These are phyloP conservation scores for Adansonia grandidieri DNA, from an alignment of 441 rosid genomes.

Conservation along the genomic window DNA sequence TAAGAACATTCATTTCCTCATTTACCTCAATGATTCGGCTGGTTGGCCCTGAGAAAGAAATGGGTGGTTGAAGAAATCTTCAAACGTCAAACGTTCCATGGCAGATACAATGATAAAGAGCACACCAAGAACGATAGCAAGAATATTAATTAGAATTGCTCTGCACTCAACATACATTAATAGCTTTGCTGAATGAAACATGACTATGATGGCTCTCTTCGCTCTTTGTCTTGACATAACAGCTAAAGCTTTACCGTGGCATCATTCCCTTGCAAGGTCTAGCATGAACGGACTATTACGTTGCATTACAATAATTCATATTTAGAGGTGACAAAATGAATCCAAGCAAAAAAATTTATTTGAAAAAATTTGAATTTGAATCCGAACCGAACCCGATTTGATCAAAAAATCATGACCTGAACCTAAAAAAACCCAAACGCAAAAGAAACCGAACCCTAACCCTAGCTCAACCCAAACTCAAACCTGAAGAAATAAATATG, in stretches of 20 bases:
- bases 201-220: background rate
- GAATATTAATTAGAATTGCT: background rate
- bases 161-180: background rate
- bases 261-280: background rate
- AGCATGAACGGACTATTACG: too few species aligned
- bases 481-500: too few species aligned
- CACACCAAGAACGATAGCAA: conserved; percentile 5
- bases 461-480: too few species aligned
- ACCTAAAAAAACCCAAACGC: too few species aligned
- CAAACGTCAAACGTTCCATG: conserved; percentile 80
- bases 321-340: background rate
- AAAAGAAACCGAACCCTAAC: too few species aligned
- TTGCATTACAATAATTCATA: too few species aligned
- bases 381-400: too few species aligned
- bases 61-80: conserved; percentile 75
- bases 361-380: too few species aligned
- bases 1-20: conserved; percentile 19
- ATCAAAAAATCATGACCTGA: too few species aligned
- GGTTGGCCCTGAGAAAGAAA: conserved; percentile 53
- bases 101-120: conserved; percentile 26
- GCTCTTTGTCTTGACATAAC: background rate
- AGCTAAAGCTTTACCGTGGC: conserved; percentile 14
- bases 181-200: conserved; percentile 12
- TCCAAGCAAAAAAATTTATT: too few species aligned
- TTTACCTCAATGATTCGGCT: conserved; percentile 61